phyloP scores from a whole-genome alignment of 352 stramenopile genomes.

The Globisporangium barbulae region DNA sequence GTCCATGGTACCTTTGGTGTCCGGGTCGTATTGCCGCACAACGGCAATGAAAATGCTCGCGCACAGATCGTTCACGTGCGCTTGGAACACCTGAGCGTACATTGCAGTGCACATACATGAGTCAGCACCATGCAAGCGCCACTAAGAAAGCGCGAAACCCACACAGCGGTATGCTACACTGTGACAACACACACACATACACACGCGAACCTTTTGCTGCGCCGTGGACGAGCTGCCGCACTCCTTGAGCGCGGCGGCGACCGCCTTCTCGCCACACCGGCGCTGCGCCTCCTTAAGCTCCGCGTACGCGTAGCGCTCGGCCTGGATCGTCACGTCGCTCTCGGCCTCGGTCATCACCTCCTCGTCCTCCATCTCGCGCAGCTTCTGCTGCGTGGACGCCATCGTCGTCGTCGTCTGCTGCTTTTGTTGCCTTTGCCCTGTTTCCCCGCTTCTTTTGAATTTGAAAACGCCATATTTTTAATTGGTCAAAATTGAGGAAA shows the following conservation, averaged over 20 bases:
- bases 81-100: slow-evolving; percentile 47
- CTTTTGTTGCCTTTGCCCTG: too few species aligned
- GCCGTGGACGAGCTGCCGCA: slow-evolving; percentile 46
- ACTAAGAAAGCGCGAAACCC: not conserved
- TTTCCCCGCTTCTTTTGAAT: too few species aligned
- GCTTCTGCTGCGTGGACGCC: not conserved
- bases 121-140: not conserved
- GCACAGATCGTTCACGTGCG: slow-evolving; percentile 72
- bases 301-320: slow-evolving; percentile 61
- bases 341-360: slow-evolving; percentile 18
- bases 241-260: slow-evolving; percentile 40
- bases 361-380: slow-evolving; percentile 14
- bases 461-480: too few species aligned
- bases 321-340: slow-evolving; percentile 15
- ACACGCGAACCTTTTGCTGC: slow-evolving; percentile 41
- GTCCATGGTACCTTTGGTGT: slow-evolving; percentile 39
- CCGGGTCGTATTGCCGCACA: slow-evolving; percentile 67
- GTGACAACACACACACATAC: not conserved
- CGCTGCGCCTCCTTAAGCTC: slow-evolving; percentile 79
- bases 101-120: not conserved
- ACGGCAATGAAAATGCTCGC: slow-evolving; percentile 66
- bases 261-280: slow-evolving; percentile 57
- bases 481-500: too few species aligned
- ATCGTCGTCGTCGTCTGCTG: not conserved
- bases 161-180: not conserved